A percentile compares a stretch with the other conserved stretches of the same genome.
Conservation (phyloP, 257 asterid species). For the Marsdenia floribunda region DNA sequence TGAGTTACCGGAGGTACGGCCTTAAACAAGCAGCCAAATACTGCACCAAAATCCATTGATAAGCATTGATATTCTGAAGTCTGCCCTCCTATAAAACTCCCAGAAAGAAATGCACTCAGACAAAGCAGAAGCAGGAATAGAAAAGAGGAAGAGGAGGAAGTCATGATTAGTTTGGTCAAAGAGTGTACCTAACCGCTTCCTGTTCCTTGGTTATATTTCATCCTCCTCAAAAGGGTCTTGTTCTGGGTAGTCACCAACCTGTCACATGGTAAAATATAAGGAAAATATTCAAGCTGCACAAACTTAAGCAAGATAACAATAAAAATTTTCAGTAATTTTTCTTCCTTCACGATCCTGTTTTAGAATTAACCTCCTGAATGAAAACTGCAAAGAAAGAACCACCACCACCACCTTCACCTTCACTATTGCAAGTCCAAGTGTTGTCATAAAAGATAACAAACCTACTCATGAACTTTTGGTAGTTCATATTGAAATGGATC, state of each 20-base stretch:
- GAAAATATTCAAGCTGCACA: constrained; percentile 1
- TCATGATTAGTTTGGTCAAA: not conserved
- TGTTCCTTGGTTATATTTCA: constrained; percentile 38
- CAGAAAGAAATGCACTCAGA: not conserved
- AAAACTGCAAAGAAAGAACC: not conserved
- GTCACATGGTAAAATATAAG: constrained; percentile 14
- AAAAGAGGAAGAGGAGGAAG: not conserved
- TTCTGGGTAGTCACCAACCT: constrained; percentile 93
- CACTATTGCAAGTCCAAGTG: not conserved
- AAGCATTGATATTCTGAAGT: not conserved
- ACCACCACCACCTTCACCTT: not conserved
- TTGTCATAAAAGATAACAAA: not conserved
- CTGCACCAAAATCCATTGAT: not conserved
- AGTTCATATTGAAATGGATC: not conserved
- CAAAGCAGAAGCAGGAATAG: not conserved
- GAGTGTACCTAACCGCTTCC: not conserved
- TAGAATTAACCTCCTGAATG: not conserved
- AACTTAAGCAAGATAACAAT: not conserved
- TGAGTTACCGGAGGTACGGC: not conserved
- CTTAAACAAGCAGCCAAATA: not conserved
- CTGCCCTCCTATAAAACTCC: not conserved
- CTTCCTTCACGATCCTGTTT: not conserved
- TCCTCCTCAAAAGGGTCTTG: constrained; percentile 88
- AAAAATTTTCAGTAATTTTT: not conserved
- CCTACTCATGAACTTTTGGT: not conserved